These are phyloP conservation scores for Colletotrichum karsti DNA, from an alignment of 2,329 filamentous ascomycete species.

Conservation along the genomic window DNA sequence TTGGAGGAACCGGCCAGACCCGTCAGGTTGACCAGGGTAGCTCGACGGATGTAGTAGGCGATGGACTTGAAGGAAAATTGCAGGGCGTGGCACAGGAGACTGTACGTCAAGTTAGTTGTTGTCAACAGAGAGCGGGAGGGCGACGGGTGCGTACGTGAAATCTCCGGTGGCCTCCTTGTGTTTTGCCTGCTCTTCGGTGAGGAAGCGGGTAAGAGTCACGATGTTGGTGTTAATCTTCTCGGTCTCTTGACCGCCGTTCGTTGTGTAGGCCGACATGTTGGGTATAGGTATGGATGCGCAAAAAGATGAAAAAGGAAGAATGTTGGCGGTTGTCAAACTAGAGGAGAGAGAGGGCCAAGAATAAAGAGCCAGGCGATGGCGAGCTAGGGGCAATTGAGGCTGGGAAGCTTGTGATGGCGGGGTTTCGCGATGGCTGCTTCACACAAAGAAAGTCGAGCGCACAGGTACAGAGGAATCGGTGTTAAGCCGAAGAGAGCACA, in stretches of 20 bases:
- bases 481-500: neutral
- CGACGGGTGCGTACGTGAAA: constrained; percentile 79
- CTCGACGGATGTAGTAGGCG: constrained; percentile 97
- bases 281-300: neutral
- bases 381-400: neutral
- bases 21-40: constrained; percentile 93
- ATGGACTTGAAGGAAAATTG: constrained; percentile 99
- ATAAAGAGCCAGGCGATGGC: neutral
- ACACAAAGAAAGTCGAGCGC: constrained; percentile 9
- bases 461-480: neutral
- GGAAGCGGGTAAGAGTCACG: constrained; percentile 91
- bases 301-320: neutral
- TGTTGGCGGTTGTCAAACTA: neutral
- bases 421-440: neutral
- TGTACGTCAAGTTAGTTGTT: constrained; percentile 44
- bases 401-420: constrained; percentile 18
- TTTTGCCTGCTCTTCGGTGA: constrained; percentile 95
- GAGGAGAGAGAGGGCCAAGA: constrained; percentile 4
- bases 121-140: neutral
- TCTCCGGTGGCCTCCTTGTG: constrained; percentile 96
- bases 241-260: constrained; percentile 57
- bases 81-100: constrained; percentile 93
- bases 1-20: constrained; percentile 95
- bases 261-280: constrained; percentile 30
- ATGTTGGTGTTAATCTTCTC: constrained; percentile 97